Percentiles rank a stretch among this genome's conserved stretches.
Evolutionary conservation across 495 filamentous ascomycete species (phyloP).

Genomic region (Neurospora discreta): DNA sequence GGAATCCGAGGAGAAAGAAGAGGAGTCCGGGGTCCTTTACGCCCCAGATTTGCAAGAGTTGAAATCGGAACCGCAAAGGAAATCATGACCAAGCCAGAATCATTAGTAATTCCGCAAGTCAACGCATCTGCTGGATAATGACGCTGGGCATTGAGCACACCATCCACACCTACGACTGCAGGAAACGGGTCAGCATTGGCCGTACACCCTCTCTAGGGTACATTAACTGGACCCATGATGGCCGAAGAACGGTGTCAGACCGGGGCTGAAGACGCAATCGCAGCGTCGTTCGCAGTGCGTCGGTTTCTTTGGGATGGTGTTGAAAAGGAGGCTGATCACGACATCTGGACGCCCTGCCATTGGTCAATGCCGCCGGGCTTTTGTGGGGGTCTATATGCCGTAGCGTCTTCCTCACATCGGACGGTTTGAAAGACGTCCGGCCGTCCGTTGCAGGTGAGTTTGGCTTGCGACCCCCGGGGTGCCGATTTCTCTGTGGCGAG

Average conservation of each 20-base stretch:
- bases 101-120: slow-evolving; percentile 17
- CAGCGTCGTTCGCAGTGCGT: slow-evolving; percentile 1
- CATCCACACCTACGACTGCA: not conserved
- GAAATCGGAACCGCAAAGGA: not conserved
- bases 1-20: not conserved
- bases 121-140: not conserved
- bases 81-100: not conserved
- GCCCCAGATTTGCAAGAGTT: not conserved
- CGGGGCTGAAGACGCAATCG: slow-evolving; percentile 10
- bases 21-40: not conserved
- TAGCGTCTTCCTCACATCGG: not conserved
- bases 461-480: not conserved
- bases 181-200: not conserved
- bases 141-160: not conserved
- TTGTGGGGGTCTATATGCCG: slow-evolving; percentile 15
- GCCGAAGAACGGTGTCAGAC: slow-evolving; percentile 2
- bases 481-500: not conserved
- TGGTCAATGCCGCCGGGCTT: slow-evolving; percentile 13
- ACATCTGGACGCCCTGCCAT: slow-evolving; percentile 20
- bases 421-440: not conserved
- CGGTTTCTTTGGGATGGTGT: slow-evolving; percentile 18
- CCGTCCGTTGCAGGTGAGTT: not conserved
- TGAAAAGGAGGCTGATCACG: slow-evolving; percentile 23
- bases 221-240: not conserved
- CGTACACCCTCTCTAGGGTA: not conserved